phyloP scores from a whole-genome alignment of 805 yeast genomes.

The Schwanniomyces pseudopolymorphus region DNA sequence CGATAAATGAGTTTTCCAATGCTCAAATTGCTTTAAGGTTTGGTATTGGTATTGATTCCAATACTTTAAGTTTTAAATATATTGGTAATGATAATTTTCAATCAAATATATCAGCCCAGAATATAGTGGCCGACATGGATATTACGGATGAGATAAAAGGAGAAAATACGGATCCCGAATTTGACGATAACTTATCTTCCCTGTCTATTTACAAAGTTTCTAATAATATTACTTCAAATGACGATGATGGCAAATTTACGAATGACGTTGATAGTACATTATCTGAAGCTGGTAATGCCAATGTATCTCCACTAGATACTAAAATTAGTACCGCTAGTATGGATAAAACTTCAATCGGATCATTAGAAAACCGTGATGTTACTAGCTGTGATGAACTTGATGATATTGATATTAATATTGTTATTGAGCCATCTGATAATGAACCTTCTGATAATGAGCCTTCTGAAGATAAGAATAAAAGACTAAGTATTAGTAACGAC shows the following conservation, averaged over 20 bases:
- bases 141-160: not conserved
- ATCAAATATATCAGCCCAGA: not conserved
- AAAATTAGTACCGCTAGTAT: not conserved
- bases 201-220: too few species aligned
- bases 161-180: not conserved
- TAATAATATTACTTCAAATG: too few species aligned
- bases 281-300: not conserved
- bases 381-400: not conserved
- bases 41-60: constrained; percentile 11
- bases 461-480: constrained; percentile 3
- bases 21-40: constrained; percentile 22
- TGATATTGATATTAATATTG: not conserved
- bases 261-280: too few species aligned
- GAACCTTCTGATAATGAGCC: not conserved
- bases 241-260: too few species aligned
- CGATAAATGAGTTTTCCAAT: constrained; percentile 18
- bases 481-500: constrained; percentile 7
- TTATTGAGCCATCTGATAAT: too few species aligned
- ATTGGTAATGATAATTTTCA: not conserved
- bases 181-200: too few species aligned
- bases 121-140: not conserved
- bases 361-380: not conserved
- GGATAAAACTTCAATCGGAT: not conserved
- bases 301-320: not conserved
- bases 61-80: constrained; percentile 14